Evolutionary conservation across 2,329 filamentous ascomycete genomes (phyloP), one percentile per base, ranked within the genome.

Genomic region (Chrysosphaeria jannelii): DNA sequence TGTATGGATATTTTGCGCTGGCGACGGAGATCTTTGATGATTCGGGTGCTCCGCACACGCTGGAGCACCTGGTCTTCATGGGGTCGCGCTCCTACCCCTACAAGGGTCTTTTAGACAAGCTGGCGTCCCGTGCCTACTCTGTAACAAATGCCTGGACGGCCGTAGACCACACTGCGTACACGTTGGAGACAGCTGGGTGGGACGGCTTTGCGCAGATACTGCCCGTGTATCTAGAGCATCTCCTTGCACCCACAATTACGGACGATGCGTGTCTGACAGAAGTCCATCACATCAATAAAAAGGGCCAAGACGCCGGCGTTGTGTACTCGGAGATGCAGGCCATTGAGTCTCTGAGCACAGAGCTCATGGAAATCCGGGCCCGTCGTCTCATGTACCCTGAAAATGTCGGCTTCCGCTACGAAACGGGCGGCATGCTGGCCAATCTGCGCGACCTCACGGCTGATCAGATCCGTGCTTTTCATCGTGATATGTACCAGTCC

Each of bases 251-350:
- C 0, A 90, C 76, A 6, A 52, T 97, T 29, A 93, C 79, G 1
- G 81, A 97, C 42, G 71, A 79, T 26, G 76, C 65, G 8, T 91
- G 88, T 40, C 69, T 81, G 32, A 97, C 85, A 3, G 85, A 97
- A 43, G 85, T 97, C 2, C 78, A 90, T 47, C 85, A 97, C 40
- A 61, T 97, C 26, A 76, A 97, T 39, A 81, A 76, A 10, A 64
- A 74, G 33, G 85, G 85, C 27, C 71, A 93, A 31, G 85, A 97
- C 53, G 85, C 85, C 20, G 85, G 78, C 30, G 79, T 91, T 2
- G 85, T 97, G 6, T 97, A 97, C 45, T 91, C 81, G 0, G 85
- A 97, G 45, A 97, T 97, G 85, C 85, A 97, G 45, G 85, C 68
- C 13, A 65, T 90, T 3, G 72, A 93, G 39, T 89, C 89, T 39